Evolutionary conservation across 768 basidiomycete genomes (phyloP), one percentile per base, ranked within the genome.

Genomic region (Trametopsis cervina): DNA sequence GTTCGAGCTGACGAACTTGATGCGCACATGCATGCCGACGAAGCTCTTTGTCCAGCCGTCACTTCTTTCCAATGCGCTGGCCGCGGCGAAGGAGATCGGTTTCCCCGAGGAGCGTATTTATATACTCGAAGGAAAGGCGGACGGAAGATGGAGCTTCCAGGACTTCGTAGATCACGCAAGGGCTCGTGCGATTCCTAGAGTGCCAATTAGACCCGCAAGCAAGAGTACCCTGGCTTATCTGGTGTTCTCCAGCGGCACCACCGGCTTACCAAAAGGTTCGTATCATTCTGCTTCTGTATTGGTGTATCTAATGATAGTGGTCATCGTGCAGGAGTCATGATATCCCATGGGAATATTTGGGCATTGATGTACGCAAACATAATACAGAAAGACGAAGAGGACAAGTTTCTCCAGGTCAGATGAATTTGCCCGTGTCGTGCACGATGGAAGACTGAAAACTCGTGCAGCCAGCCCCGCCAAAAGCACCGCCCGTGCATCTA

Each of bases 171-270:
- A 67, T 4, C 54, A 61, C 9, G 71, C 70, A 22, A 65, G 63
- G 36, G 53, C 50, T 10, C 68, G 66, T 18, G 63, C 65, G 0
- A 55, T 75, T 1, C 69, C 76, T 6, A 59, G 68, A 1, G 57
- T 76, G 1, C 65, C 67, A 1, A 62, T 78, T 25, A 70, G 68
- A 36, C 66, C 70, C 0, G 83, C 76, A 0, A 64, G 54, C 15
- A 68, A 65, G 24, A 66, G 81, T 50, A 83, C 80, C 0, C 63
- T 86, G 1, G 85, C 82, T 0, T 85, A 88, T 59, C 66, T 89
- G 2, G 67, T 83, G 0, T 86, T 85, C 58, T 89, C 86, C 0
- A 88, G 86, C 55, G 86, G 86, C 20, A 89, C 87, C 0, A 87
- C 75, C 50, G 86, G 87, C 0, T 65, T 81, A 3, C 84, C 86